These are phyloP conservation scores for Cucurbitaria berberidis DNA, from an alignment of 2,329 filamentous ascomycete genomes.

Conservation along the genomic window DNA sequence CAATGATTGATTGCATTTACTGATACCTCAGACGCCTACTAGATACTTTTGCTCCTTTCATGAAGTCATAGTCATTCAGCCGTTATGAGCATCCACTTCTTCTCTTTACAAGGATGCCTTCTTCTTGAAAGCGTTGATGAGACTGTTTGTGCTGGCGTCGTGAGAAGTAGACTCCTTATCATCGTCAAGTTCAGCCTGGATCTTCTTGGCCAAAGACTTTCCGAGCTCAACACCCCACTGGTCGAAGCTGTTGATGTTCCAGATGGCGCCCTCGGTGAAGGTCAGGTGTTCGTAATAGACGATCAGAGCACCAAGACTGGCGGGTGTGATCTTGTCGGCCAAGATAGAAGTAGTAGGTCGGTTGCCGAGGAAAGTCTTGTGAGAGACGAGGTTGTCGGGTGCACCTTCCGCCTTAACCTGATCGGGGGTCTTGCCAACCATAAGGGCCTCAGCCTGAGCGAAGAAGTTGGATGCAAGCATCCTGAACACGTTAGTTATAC, in stretches of 20 bases:
- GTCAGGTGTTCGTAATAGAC: constrained; percentile 99
- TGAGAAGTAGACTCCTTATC: constrained; percentile 74
- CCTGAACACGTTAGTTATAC: constrained; percentile 42
- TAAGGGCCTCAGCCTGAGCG: constrained; percentile 84
- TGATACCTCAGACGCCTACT: constrained; percentile 6
- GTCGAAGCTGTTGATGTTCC: constrained; percentile 99
- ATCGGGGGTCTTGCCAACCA: constrained; percentile 87
- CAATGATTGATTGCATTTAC: constrained; percentile 1
- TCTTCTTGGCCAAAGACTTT: constrained; percentile 85
- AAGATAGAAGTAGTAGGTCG: constrained; percentile 95
- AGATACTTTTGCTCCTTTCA: constrained; percentile 8
- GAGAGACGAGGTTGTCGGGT: constrained; percentile 79
- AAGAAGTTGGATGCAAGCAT: constrained; percentile 95
- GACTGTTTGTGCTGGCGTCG: constrained; percentile 84
- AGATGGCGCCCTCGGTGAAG: constrained; percentile 95
- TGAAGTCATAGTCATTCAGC: constrained; percentile 19
- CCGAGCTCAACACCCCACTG: constrained; percentile 99
- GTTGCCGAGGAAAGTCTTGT: constrained; percentile 99
- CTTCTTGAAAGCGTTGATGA: constrained; percentile 93
- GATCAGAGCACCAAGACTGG: constrained; percentile 90
- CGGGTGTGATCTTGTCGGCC: constrained; percentile 90
- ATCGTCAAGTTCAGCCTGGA: constrained; percentile 76
- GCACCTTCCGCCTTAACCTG: constrained; percentile 78
- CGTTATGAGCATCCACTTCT: constrained; percentile 8
- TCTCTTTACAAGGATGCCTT: constrained; percentile 55